A percentile compares a stretch with the other conserved stretches of the same genome.
phyloP scores from a whole-genome alignment of 2,329 filamentous ascomycete genomes.

The Xenoacremonium recifei region DNA sequence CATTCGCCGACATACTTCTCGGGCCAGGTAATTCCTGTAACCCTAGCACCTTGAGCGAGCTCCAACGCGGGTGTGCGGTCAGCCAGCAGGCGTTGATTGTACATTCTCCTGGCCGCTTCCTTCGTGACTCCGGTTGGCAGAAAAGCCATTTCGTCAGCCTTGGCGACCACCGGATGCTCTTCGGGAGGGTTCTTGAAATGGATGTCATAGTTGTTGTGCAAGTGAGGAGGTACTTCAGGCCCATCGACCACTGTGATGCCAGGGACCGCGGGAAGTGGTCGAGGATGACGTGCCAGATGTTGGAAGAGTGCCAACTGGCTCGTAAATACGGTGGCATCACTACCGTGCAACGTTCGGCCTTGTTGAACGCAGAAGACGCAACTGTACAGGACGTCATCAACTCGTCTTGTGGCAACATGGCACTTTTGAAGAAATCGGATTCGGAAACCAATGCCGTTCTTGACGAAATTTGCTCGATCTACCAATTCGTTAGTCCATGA shows the following conservation, averaged over 20 bases:
- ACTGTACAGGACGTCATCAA: slow-evolving; percentile 53
- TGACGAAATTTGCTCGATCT: slow-evolving; percentile 48
- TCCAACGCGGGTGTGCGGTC: slow-evolving; percentile 47
- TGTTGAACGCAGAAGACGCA: slow-evolving; percentile 54
- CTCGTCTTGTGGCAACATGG: slow-evolving; percentile 47
- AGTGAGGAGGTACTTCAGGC: slow-evolving; percentile 35
- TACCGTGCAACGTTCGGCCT: slow-evolving; percentile 49
- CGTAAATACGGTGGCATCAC: slow-evolving; percentile 58
- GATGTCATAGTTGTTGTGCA: slow-evolving; percentile 53
- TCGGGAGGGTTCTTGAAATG: slow-evolving; percentile 43
- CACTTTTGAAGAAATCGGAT: slow-evolving; percentile 56
- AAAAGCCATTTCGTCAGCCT: slow-evolving; percentile 36
- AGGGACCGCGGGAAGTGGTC: slow-evolving; percentile 48
- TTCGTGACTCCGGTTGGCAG: slow-evolving; percentile 45
- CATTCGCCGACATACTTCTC: slow-evolving; percentile 53
- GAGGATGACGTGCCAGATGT: slow-evolving; percentile 53
- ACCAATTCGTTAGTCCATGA: slow-evolving; percentile 9
- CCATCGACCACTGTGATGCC: slow-evolving; percentile 50
- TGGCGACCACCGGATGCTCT: slow-evolving; percentile 41
- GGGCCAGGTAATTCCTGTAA: slow-evolving; percentile 52
- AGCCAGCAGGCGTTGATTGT: slow-evolving; percentile 44
- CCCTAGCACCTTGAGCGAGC: slow-evolving; percentile 45
- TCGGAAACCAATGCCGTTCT: slow-evolving; percentile 48
- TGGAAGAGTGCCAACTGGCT: slow-evolving; percentile 50
- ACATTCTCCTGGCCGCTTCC: slow-evolving; percentile 46